phyloP scores from a whole-genome alignment of 257 asterid genomes.

The Jacaranda mimosifolia region DNA sequence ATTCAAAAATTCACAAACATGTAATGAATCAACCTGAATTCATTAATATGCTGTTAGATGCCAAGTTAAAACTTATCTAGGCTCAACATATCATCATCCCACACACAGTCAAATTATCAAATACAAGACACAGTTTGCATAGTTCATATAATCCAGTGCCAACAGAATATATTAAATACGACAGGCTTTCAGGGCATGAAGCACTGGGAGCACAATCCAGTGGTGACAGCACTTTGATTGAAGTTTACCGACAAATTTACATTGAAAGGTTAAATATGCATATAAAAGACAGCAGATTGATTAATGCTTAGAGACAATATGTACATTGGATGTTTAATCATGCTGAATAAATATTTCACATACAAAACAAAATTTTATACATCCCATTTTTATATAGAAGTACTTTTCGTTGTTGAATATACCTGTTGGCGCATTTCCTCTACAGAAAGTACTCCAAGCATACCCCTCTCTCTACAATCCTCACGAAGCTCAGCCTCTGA shows the following conservation, averaged over 20 bases:
- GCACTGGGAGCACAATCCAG: not conserved
- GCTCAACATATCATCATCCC: not conserved
- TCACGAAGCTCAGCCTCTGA: conserved; percentile 95
- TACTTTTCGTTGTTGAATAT: conserved; percentile 24
- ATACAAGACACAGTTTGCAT: no score
- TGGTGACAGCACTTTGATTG: conserved; percentile 1
- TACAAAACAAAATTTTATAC: not conserved
- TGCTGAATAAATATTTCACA: not conserved
- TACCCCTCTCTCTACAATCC: conserved; percentile 94
- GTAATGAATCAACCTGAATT: not conserved
- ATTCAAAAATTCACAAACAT: not conserved
- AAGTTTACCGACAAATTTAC: conserved; percentile 2
- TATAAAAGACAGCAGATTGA: not conserved
- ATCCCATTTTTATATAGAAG: conserved; percentile 8
- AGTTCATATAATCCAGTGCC: no score
- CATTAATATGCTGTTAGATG: not conserved
- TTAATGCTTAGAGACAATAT: not conserved
- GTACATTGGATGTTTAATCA: not conserved
- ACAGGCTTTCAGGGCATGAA: no score
- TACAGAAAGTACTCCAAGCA: conserved; percentile 77
- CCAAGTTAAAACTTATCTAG: not conserved
- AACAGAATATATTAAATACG: no score
- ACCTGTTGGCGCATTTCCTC: conserved; percentile 99
- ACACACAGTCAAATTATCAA: not conserved
- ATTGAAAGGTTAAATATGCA: not conserved